Evolutionary conservation across 73 alveolate species (phyloP).

Genomic region (Paramecium primaurelia): DNA sequence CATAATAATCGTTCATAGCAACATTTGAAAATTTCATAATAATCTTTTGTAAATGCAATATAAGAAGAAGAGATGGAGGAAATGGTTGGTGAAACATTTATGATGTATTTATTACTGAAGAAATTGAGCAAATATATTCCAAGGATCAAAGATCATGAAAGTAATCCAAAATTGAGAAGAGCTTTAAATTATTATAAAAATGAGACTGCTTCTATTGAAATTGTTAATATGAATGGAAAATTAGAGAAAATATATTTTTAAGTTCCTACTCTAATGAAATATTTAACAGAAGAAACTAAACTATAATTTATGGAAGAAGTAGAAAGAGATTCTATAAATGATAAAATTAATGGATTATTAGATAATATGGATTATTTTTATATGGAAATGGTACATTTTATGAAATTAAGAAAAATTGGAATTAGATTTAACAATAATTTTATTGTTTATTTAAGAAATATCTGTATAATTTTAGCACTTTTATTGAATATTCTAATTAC

Average conservation of each 20-base stretch:
- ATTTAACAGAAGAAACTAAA: constrained; percentile 45
- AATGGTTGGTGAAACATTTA: constrained; percentile 18
- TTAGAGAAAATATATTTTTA: constrained; percentile 42
- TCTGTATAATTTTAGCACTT: neutral
- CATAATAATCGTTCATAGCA: neutral
- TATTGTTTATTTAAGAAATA: neutral
- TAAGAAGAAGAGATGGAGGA: constrained; percentile 18
- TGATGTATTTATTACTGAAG: constrained; percentile 26
- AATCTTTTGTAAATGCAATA: neutral
- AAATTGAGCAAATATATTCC: neutral
- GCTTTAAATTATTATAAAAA: constrained; percentile 17
- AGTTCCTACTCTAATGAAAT: neutral
- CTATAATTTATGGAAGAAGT: neutral
- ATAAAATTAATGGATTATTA: constrained; percentile 32
- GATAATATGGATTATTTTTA: constrained; percentile 28
- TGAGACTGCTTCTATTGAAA: constrained; percentile 37
- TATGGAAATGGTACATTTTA: constrained; percentile 54
- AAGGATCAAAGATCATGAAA: neutral
- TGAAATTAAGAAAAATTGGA: constrained; percentile 6
- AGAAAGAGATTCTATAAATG: constrained; percentile 40
- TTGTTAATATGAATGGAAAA: constrained; percentile 43
- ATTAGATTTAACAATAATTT: neutral
- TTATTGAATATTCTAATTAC: neutral
- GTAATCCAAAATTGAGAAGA: constrained; percentile 9
- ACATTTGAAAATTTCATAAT: neutral